Evolutionary conservation across 176 grass and related monocot species (phyloP).

Genomic region (Metroxylon sagu): DNA sequence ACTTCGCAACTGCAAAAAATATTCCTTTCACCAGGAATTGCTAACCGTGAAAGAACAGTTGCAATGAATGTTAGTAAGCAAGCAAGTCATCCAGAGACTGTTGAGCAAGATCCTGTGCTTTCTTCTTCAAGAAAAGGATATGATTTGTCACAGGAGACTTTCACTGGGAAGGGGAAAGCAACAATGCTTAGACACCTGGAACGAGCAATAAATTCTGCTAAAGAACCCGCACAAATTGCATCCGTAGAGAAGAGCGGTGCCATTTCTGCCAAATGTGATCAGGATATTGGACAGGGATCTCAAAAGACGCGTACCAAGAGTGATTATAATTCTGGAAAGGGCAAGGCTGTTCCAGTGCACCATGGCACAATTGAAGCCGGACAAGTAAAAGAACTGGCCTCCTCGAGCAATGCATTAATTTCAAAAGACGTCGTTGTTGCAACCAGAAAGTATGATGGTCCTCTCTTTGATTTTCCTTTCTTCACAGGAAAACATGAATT

Average conservation of each 20-base stretch:
- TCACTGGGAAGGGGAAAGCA: conserved; percentile 50
- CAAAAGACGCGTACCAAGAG: conserved; percentile 47
- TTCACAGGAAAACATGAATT: conserved; percentile 92
- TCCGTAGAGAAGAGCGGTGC: conserved; percentile 42
- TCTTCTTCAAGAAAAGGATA: conserved; percentile 25
- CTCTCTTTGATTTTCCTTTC: conserved; percentile 89
- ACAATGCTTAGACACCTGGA: conserved; percentile 28
- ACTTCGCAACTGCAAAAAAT: conserved; percentile 41
- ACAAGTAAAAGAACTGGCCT: conserved; percentile 52
- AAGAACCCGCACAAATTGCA: conserved; percentile 47
- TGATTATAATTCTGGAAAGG: conserved; percentile 59
- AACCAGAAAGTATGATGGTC: conserved; percentile 82
- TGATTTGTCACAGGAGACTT: conserved; percentile 54
- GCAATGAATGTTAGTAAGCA: conserved; percentile 29
- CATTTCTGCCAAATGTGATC: conserved; percentile 72
- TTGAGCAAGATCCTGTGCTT: conserved; percentile 44
- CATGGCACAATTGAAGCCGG: conserved; percentile 41
- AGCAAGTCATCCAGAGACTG: conserved; percentile 33
- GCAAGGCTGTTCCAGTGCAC: conserved; percentile 64
- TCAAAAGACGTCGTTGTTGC: conserved; percentile 51
- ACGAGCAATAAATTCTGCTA: conserved; percentile 36
- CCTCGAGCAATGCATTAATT: conserved; percentile 39
- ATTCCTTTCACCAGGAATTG: conserved; percentile 19
- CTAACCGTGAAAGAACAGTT: conserved; percentile 25
- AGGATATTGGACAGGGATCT: conserved; percentile 55